phyloP scores from a whole-genome alignment of 495 filamentous ascomycete genomes.

The Terfezia boudieri region DNA sequence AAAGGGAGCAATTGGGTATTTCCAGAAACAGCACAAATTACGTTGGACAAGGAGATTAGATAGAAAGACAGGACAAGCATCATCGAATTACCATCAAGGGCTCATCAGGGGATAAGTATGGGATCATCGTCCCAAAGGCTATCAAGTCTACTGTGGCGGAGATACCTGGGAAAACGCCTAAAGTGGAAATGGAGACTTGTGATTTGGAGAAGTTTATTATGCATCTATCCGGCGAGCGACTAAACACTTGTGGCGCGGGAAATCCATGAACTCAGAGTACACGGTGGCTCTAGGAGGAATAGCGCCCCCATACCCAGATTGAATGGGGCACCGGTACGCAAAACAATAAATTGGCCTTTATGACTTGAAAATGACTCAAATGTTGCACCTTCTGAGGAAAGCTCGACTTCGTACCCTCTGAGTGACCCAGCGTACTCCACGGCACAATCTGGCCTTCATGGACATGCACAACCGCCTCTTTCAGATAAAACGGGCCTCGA shows the following conservation, averaged over 20 bases:
- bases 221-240: constrained; percentile 54
- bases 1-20: constrained; percentile 62
- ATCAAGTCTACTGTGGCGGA: constrained; percentile 91
- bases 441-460: background rate
- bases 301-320: background rate
- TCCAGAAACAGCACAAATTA: constrained; percentile 76
- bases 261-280: no score
- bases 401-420: background rate
- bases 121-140: constrained; percentile 55
- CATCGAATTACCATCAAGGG: constrained; percentile 59
- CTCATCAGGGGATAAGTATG: background rate
- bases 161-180: constrained; percentile 73
- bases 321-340: background rate
- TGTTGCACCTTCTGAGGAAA: background rate
- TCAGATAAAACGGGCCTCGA: background rate
- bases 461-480: background rate
- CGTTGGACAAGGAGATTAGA: constrained; percentile 57
- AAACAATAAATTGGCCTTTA: background rate
- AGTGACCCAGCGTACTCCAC: background rate
- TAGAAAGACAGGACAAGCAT: constrained; percentile 52
- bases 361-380: background rate
- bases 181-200: constrained; percentile 74
- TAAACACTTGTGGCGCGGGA: constrained; percentile 91
- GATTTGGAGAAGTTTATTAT: constrained; percentile 68
- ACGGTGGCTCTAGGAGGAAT: background rate